Evolutionary conservation across 2,329 filamentous ascomycete species (phyloP).

Genomic region (Colletotrichum ledebouriae): DNA sequence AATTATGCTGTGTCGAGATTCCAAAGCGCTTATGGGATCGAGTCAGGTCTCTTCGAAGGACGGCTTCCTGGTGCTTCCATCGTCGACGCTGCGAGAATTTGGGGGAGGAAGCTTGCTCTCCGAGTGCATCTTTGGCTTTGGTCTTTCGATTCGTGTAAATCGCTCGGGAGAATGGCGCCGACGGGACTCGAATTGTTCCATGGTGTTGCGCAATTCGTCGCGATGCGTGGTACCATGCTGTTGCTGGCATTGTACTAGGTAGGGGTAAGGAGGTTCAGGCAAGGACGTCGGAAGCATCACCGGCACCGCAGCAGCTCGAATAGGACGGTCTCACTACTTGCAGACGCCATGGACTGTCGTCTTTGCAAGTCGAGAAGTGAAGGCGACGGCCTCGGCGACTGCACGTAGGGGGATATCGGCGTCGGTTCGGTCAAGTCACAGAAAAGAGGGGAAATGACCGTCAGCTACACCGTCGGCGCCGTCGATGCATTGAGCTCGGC

Average conservation of each 20-base stretch:
- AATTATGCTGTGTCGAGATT: neutral
- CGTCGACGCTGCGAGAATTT: neutral
- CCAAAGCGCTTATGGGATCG: neutral
- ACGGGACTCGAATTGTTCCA: conserved; percentile 5
- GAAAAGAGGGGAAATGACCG: conserved; percentile 24
- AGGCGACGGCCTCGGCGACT: conserved; percentile 6
- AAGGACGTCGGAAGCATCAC: conserved; percentile 31
- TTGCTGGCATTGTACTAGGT: conserved; percentile 33
- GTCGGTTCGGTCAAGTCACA: conserved; percentile 4
- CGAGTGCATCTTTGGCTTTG: neutral
- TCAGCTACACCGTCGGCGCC: conserved; percentile 34
- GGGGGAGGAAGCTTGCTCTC: neutral
- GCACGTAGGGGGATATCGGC: conserved; percentile 6
- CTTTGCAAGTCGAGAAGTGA: conserved; percentile 8
- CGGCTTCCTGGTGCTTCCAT: neutral
- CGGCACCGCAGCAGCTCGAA: conserved; percentile 37
- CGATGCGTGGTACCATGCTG: conserved; percentile 27
- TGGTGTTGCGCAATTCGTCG: conserved; percentile 33
- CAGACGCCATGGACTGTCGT: conserved; percentile 38
- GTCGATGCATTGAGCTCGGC: conserved; percentile 38
- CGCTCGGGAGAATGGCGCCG: neutral
- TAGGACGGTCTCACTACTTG: conserved; percentile 34
- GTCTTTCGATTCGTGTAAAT: neutral
- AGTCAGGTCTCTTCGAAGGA: neutral
- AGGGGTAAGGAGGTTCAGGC: conserved; percentile 3